These are phyloP conservation scores for Bocquillonia castaneifolia DNA, from an alignment of 441 rosid genomes.

Conservation along the genomic window DNA sequence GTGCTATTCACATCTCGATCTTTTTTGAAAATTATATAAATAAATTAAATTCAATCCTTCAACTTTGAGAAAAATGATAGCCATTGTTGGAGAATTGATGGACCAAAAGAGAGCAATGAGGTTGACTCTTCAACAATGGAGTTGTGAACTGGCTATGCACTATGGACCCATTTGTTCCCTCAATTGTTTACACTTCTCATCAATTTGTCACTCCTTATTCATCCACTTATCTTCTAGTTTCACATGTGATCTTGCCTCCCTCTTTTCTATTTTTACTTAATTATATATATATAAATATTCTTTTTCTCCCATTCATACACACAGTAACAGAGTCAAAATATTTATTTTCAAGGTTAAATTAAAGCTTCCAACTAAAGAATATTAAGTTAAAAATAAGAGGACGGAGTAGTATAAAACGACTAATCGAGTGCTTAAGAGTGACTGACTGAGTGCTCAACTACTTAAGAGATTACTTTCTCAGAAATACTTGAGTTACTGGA, in stretches of 20 bases:
- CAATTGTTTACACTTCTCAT: slow-evolving; percentile 33
- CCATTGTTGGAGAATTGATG: slow-evolving; percentile 36
- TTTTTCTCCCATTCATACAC: no score
- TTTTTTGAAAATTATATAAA: slow-evolving; percentile 27
- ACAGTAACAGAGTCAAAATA: no score
- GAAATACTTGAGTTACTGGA: no score
- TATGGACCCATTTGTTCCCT: slow-evolving; percentile 47
- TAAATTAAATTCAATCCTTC: slow-evolving; percentile 2
- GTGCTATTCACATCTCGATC: slow-evolving; percentile 38
- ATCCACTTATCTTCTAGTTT: slow-evolving; percentile 30
- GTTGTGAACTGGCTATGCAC: slow-evolving; percentile 25
- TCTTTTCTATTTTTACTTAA: neutral
- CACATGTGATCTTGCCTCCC: slow-evolving; percentile 28
- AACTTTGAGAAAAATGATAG: slow-evolving; percentile 31
- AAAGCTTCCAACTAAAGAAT: no score
- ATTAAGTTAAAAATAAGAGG: no score
- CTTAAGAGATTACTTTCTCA: no score
- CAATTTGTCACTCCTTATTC: slow-evolving; percentile 26
- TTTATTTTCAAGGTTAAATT: no score
- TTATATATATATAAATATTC: neutral
- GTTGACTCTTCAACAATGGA: slow-evolving; percentile 49
- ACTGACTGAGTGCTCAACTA: no score
- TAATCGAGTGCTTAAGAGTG: no score
- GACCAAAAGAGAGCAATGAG: slow-evolving; percentile 36
- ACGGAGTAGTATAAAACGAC: no score